Base-by-base conservation (phyloP, 1,284 basidiomycete species). In the Ustilago tritici region DNA sequence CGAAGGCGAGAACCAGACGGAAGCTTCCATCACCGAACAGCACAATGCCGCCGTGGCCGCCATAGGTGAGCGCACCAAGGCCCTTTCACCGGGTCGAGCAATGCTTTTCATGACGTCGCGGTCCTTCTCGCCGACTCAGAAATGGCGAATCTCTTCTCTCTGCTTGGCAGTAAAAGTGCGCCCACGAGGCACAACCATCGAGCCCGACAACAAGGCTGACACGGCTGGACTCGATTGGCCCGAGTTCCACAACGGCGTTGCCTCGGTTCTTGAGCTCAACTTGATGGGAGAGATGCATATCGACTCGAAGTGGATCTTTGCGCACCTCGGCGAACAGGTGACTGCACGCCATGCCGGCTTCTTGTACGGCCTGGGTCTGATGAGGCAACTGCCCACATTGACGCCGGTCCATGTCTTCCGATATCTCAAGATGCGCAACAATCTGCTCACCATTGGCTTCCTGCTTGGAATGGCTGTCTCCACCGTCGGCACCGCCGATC, bases 271-370 rank as follows among this genome's bases (percentile, higher is more conserved):
- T 0, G 76, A 83, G 64, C 90, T 91, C n/a, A 90, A 92, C n/a
- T 47, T 81, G 52, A 88, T 89, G 60, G 91, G 91, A 19, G 90
- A 95, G 47, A 93, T 95, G 40, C 52, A 38, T 10, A 52, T 85
- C 46, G 84, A 85, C 43, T 81, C 80, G 8, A 80, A 80, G 55
- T 86, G 84, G 84, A 82, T 85, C 65, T 85, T 83, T 70, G 77
- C 76, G 9, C 80, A 83, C 53, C 75, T 80, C 34, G 72, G 70
- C 14, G 70, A 70, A 17, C 74, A 78, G 50, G 65, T 73, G 82
- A 93, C 92, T 71, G 94, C 94, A 0, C 96, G 95, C 92, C 96
- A 99, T 83, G 97, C 95, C 15, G 97, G 97, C 0, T 95, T 98
- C 87, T 88, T 99, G 47, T 92, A 94, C 53, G 97, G 94, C 12